phyloP scores from a whole-genome alignment of 2,329 filamentous ascomycete species.

The Lojkania enalia region DNA sequence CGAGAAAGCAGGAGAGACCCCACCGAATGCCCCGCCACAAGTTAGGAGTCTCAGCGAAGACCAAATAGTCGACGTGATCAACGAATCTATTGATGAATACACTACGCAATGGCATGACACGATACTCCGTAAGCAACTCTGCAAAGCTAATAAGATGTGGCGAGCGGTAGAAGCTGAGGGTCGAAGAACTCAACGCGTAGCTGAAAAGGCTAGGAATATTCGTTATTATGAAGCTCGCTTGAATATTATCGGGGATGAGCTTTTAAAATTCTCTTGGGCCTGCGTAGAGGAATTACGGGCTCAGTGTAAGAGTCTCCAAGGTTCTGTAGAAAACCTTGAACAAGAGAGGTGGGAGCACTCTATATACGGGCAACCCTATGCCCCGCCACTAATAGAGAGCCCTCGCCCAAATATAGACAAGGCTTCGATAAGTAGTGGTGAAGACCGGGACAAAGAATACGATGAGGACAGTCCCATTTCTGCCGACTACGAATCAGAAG shows the following conservation, averaged over 20 bases:
- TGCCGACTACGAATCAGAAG: too few relatives aligned
- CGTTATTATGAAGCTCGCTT: slow-evolving; percentile 23
- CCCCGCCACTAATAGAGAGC: not conserved
- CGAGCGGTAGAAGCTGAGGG: slow-evolving; percentile 22
- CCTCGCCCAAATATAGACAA: not conserved
- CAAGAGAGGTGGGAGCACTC: slow-evolving; percentile 51
- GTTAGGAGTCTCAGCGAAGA: slow-evolving; percentile 18
- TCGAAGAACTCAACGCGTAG: slow-evolving; percentile 13
- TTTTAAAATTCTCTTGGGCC: slow-evolving; percentile 50
- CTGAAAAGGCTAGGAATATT: slow-evolving; percentile 17
- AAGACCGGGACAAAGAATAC: not conserved
- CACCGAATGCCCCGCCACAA: slow-evolving; percentile 2
- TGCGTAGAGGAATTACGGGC: slow-evolving; percentile 56
- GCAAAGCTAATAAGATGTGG: slow-evolving; percentile 25
- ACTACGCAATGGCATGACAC: slow-evolving; percentile 19
- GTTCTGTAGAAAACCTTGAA: slow-evolving; percentile 65
- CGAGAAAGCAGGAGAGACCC: slow-evolving; percentile 8
- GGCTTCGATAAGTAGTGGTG: not conserved
- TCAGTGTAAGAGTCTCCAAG: slow-evolving; percentile 64
- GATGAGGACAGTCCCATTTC: not conserved
- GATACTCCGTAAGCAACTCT: not conserved
- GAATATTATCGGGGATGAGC: slow-evolving; percentile 23
- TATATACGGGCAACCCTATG: slow-evolving; percentile 18
- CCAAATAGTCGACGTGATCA: slow-evolving; percentile 27
- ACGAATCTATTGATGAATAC: slow-evolving; percentile 28